phyloP scores from a whole-genome alignment of 2,329 filamentous ascomycete genomes.

The Neonectria coccinea region DNA sequence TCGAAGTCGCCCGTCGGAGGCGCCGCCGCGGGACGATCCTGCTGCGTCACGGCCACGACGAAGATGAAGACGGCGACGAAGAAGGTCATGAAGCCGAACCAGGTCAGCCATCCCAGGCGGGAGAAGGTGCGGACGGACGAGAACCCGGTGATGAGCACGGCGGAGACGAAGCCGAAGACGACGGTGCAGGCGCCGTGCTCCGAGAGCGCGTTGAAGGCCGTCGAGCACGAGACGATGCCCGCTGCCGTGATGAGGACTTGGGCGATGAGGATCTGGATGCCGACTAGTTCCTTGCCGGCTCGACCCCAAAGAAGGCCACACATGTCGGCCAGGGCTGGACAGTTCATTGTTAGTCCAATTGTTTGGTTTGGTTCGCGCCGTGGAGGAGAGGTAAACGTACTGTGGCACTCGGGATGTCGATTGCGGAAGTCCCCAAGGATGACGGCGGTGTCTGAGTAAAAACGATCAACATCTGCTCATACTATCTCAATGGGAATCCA shows the following conservation, averaged over 20 bases:
- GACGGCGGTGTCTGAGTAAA: slow-evolving; percentile 35
- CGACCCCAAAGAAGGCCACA: slow-evolving; percentile 40
- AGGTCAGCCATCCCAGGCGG: slow-evolving; percentile 63
- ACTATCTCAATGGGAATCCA: not conserved
- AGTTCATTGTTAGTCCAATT: not conserved
- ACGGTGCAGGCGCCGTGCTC: slow-evolving; percentile 44
- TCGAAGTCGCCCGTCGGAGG: slow-evolving; percentile 66
- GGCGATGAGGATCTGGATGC: slow-evolving; percentile 42
- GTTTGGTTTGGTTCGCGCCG: not conserved
- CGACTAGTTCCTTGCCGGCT: slow-evolving; percentile 41
- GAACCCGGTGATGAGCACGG: slow-evolving; percentile 40
- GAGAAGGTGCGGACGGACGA: slow-evolving; percentile 47
- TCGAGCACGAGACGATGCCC: slow-evolving; percentile 28
- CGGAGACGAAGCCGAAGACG: slow-evolving; percentile 42
- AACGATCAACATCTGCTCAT: not conserved
- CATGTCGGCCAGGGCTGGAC: slow-evolving; percentile 42
- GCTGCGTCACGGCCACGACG: slow-evolving; percentile 56
- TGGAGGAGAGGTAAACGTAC: slow-evolving; percentile 23
- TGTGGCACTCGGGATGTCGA: slow-evolving; percentile 42
- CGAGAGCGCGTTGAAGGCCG: slow-evolving; percentile 42
- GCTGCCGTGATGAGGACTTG: slow-evolving; percentile 41
- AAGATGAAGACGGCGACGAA: slow-evolving; percentile 68
- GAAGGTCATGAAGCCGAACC: slow-evolving; percentile 65
- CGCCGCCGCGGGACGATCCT: slow-evolving; percentile 66
- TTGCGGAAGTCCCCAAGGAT: slow-evolving; percentile 44